Evolutionary conservation across 1,139 yeast species (phyloP).

Genomic region (Sugiyamaella neomexicana): DNA sequence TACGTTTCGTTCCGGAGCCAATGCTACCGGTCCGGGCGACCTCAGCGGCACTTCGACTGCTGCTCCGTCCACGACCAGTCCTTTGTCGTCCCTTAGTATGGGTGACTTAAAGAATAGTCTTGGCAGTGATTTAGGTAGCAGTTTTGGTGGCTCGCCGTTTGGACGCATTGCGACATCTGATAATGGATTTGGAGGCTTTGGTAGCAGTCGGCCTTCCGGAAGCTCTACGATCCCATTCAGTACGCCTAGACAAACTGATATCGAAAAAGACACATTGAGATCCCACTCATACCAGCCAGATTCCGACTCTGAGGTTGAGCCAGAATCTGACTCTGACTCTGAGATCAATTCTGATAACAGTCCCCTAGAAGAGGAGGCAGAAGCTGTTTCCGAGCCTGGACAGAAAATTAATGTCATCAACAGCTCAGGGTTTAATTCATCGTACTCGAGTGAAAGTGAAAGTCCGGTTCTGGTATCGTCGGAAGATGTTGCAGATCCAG

Average conservation of each 20-base stretch:
- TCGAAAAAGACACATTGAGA: not conserved
- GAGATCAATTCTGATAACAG: not conserved
- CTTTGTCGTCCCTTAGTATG: not conserved
- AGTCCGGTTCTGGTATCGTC: conserved; percentile 6
- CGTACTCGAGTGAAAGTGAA: not conserved
- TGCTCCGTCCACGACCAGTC: not conserved
- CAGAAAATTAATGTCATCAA: too few species aligned
- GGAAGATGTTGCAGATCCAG: not conserved
- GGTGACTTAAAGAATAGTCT: not conserved
- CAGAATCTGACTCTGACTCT: not conserved
- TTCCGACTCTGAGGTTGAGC: not conserved
- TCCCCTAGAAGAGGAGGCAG: too few species aligned
- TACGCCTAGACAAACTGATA: not conserved
- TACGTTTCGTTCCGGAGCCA: not conserved
- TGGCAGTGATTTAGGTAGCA: not conserved
- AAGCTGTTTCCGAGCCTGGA: too few species aligned
- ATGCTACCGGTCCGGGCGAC: not conserved
- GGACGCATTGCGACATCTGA: not conserved
- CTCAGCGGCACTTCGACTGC: not conserved
- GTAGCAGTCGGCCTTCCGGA: not conserved
- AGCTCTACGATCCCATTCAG: not conserved
- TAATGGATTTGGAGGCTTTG: conserved; percentile 1
- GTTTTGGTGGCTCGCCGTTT: not conserved
- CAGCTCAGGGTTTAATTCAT: not conserved
- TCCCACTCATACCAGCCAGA: not conserved